Evolutionary conservation across 352 stramenopile genomes (phyloP), one percentile per base, ranked within the genome.

Genomic region (Phytophthora lateralis): DNA sequence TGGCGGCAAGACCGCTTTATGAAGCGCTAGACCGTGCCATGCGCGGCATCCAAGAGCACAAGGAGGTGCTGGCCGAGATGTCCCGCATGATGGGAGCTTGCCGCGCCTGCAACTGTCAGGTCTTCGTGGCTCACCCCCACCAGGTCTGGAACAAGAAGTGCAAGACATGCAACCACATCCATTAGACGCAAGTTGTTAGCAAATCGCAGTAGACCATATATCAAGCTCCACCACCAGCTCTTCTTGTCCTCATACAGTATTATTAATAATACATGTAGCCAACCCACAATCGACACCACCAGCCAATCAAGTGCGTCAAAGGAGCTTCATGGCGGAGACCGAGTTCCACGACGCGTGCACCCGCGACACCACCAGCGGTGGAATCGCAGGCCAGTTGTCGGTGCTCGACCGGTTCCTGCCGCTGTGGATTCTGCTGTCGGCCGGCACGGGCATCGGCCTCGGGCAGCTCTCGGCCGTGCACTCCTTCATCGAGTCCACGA

Each of bases 61-160:
- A 73, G 37, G 61, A 78, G 17, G 59, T 79, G 10, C 43, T 68
- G 17, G 56, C 60, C 12, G 57, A 70, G 48, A 66, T 70, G 11
- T 70, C 73, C 45, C 60, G 60, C 38, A 63, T 82, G 51, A 81
- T 83, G 68, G 73, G 78, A n/a, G 6, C 67, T 0, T 88, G 78
- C 34, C 35, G 63, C 11, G 32, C 60, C 14, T 88, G 78, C 51
- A 76, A 67, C 35, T 88, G 78, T 39, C 63, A 69, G 10, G 65
- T 61, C 18, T 88, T 84, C 51, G 60, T 65, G 10, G 55, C 78
- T 15, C 78, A 88, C 49, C 26, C 60, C n/a, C 63, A 64, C 29
- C 78, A 88, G 52, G 43, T 85, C 24, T 84, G 74, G 67, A 88
- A 88, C 71, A 88, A 88, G 50, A 82, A 75, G 26, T 88, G 78